Evolutionary conservation across 2,329 filamentous ascomycete species (phyloP).

Genomic region (Ophiocordyceps australis): DNA sequence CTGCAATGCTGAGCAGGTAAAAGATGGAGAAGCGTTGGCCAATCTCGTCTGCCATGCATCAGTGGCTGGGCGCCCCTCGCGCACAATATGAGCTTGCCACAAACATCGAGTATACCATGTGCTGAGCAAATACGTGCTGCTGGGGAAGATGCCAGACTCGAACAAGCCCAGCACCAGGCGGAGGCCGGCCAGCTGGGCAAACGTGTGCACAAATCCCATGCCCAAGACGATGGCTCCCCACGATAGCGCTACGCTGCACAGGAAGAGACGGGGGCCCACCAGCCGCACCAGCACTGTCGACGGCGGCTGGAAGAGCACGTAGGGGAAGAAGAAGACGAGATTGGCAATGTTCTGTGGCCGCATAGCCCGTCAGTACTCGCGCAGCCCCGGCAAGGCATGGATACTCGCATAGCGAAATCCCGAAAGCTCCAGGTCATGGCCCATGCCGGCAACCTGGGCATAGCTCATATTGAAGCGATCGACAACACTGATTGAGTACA

Average conservation of each 20-base stretch:
- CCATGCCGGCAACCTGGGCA: constrained; percentile 52
- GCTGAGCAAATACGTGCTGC: constrained; percentile 52
- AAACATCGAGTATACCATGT: constrained; percentile 54
- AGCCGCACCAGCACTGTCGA: constrained; percentile 51
- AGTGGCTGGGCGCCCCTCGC: neutral
- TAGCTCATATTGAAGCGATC: constrained; percentile 62
- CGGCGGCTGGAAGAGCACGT: constrained; percentile 53
- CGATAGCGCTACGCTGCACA: constrained; percentile 31
- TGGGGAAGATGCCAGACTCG: constrained; percentile 56
- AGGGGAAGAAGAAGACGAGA: constrained; percentile 57
- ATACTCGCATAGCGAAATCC: constrained; percentile 24
- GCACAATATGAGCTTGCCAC: constrained; percentile 6
- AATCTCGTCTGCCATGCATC: constrained; percentile 32
- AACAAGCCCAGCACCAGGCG: constrained; percentile 43
- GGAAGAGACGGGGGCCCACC: constrained; percentile 41
- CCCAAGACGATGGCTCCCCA: constrained; percentile 47
- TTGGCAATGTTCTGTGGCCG: constrained; percentile 47
- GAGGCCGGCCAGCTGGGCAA: constrained; percentile 31
- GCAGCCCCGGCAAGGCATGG: no score
- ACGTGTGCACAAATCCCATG: constrained; percentile 42
- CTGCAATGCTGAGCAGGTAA: constrained; percentile 49
- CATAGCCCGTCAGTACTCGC: neutral
- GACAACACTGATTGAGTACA: constrained; percentile 64
- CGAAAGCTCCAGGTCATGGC: constrained; percentile 23
- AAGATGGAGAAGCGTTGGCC: constrained; percentile 52